Evolutionary conservation across 768 basidiomycete species (phyloP), one percentile per base, ranked within the genome.

Genomic region (Mrakia hoshinonis): DNA sequence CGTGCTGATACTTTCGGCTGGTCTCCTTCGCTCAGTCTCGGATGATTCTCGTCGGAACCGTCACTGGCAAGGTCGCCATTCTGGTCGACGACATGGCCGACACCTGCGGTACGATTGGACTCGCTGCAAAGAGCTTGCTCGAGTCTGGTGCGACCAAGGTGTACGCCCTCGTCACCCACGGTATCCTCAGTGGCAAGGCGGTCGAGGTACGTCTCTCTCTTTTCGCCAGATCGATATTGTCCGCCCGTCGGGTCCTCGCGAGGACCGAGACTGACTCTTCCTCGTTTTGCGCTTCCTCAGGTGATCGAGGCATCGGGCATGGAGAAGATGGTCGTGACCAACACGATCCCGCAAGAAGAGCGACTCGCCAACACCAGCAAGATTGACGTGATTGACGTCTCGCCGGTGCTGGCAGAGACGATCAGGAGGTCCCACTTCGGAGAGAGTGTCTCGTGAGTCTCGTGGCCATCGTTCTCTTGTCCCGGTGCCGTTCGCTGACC

Each of bases 51-150:
- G 95, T 99, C 71, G 96, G 96, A 13, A 89, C 92, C 77, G 96
- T 98, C 69, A 85, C 83, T 74, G 92, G 87, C 83, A 97, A 96
- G 89, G 85, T 93, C 67, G 93, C 91, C 48, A 91, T 99, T 77
- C 84, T 99, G 58, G 91, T 99, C 43, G 96, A 99, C 79, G 96
- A 99, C 78, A 98, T 99, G 95, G 89, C 96, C 77, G 96, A 99
- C 79, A 92, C 91, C 6, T 95, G 94, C 15, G 85, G 83, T 47
- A 98, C 96, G n/a, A 83, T 98, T 36, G 83, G 86, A 18, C 82
- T 95, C 18, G 96, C 96, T 13, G 87, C 87, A 9, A 85, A 86
- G 55, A 90, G 91, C n/a, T 83, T 99, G 58, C 83, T 87, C 62
- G 92, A 96, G 76, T 89, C 89, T 72, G 96, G 96, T 26, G 95